A percentile compares a stretch with the other conserved stretches of the same genome.
Conservation (phyloP, 2,329 filamentous ascomycete genomes). For the Cladosporium sp. region DNA sequence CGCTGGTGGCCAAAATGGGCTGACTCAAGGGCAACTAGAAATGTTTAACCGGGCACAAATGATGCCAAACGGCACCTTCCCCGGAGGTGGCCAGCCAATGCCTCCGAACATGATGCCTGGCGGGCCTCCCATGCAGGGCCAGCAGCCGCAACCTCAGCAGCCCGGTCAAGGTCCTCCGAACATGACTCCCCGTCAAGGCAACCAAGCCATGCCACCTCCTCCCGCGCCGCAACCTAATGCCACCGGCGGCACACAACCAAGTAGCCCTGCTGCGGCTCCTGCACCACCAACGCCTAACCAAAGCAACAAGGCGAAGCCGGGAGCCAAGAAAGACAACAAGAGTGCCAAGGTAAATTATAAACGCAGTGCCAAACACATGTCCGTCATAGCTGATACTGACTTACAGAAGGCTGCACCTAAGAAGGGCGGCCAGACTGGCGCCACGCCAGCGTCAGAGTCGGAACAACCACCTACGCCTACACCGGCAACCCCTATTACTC, state of each 20-base stretch:
- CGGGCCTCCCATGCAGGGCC: slow-evolving; percentile 32
- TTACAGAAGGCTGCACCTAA: slow-evolving; percentile 29
- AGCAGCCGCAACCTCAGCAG: slow-evolving; percentile 34
- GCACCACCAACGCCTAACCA: slow-evolving; percentile 75
- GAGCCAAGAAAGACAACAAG: slow-evolving; percentile 67
- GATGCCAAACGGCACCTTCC: slow-evolving; percentile 28
- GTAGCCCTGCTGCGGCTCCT: slow-evolving; percentile 43
- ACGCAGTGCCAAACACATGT: slow-evolving; percentile 14
- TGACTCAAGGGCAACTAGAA: slow-evolving; percentile 53
- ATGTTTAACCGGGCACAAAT: slow-evolving; percentile 29
- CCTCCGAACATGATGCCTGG: slow-evolving; percentile 38
- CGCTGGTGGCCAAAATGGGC: slow-evolving; percentile 16
- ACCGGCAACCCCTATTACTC: slow-evolving; percentile 46
- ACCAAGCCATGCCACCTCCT: slow-evolving; percentile 45
- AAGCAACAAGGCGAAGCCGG: slow-evolving; percentile 67
- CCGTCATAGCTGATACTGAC: slow-evolving; percentile 10
- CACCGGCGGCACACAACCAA: slow-evolving; percentile 40
- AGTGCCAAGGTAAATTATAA: slow-evolving; percentile 32
- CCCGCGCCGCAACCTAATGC: slow-evolving; percentile 42
- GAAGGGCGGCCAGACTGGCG: slow-evolving; percentile 30
- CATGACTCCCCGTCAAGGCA: slow-evolving; percentile 70
- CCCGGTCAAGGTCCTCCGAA: slow-evolving; percentile 49
- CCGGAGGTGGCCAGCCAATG: slow-evolving; percentile 36
- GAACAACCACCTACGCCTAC: slow-evolving; percentile 47
- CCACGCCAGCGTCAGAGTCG: slow-evolving; percentile 39